Conservation (phyloP, 176 grass and related monocot species). For the Poa annua region DNA sequence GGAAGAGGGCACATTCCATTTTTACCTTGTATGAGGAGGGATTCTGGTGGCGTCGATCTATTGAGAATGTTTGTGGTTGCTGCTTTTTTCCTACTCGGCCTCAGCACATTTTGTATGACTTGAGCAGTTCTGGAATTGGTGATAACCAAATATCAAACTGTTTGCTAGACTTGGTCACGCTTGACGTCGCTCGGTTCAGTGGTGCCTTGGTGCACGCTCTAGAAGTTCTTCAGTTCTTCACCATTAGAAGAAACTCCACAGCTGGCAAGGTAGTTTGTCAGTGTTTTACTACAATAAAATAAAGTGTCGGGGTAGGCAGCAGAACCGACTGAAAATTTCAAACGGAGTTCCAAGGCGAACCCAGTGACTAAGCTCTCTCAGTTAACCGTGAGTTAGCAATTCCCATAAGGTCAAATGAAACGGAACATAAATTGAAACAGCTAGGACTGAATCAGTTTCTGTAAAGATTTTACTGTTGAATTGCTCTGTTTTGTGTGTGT, state of each 20-base stretch:
- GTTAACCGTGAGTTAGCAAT: too few relatives aligned
- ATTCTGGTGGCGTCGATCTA: neutral
- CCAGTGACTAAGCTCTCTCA: too few relatives aligned
- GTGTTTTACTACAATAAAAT: too few relatives aligned
- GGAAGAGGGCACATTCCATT: neutral
- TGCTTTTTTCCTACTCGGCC: neutral
- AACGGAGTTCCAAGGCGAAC: too few relatives aligned
- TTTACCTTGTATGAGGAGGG: neutral
- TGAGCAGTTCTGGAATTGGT: neutral
- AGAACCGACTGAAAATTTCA: too few relatives aligned
- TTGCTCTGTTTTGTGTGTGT: neutral
- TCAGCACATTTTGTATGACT: neutral
- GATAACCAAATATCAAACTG: neutral
- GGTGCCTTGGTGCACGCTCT: too few relatives aligned
- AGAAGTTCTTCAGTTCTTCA: too few relatives aligned
- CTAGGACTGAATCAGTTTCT: neutral
- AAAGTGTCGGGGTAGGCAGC: too few relatives aligned
- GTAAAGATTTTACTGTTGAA: neutral
- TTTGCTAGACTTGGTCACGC: neutral
- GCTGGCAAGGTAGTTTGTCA: too few relatives aligned
- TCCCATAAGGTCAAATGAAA: neutral
- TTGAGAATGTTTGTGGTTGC: neutral
- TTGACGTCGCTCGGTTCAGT: too few relatives aligned
- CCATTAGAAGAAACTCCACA: too few relatives aligned
- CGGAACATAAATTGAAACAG: neutral